Percentiles rank a stretch among this genome's conserved stretches.
phyloP scores from a whole-genome alignment of 331 rosid species.

The Telfairia occidentalis region DNA sequence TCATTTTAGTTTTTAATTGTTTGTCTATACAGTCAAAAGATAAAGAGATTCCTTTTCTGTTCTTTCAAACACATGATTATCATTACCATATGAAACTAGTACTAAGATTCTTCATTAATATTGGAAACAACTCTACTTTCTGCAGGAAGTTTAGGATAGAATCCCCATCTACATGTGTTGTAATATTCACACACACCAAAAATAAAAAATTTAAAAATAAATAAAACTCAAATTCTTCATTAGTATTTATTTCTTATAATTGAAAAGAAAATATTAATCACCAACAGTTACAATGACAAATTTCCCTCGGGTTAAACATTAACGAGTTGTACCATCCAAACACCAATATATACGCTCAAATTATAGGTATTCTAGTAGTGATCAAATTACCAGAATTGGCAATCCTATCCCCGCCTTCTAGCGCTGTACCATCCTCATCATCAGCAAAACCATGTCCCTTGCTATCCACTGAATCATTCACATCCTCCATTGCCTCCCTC shows the following conservation, averaged over 20 bases:
- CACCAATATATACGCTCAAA: background rate
- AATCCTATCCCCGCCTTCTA: slow-evolving; percentile 22
- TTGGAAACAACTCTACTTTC: too few species aligned
- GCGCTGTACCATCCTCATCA: slow-evolving; percentile 14
- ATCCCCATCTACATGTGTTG: too few species aligned
- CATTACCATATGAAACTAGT: background rate
- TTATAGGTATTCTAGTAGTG: background rate
- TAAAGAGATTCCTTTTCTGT: background rate
- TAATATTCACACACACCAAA: too few species aligned
- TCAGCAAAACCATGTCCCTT: slow-evolving; percentile 18
- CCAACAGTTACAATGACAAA: background rate
- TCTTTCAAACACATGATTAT: background rate
- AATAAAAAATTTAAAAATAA: too few species aligned
- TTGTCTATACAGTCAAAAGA: background rate
- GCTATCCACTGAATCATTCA: slow-evolving; percentile 9
- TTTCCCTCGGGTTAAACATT: background rate
- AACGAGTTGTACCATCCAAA: background rate
- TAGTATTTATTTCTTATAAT: background rate
- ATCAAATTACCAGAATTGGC: slow-evolving; percentile 37
- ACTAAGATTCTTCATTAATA: background rate
- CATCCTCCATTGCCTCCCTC: slow-evolving; percentile 5
- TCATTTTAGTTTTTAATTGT: background rate
- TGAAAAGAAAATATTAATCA: background rate
- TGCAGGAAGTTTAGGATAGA: too few species aligned
- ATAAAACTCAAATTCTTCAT: background rate